Evolutionary conservation across 768 basidiomycete species (phyloP), one percentile per base, ranked within the genome.

Genomic region (Favolaschia claudopus): DNA sequence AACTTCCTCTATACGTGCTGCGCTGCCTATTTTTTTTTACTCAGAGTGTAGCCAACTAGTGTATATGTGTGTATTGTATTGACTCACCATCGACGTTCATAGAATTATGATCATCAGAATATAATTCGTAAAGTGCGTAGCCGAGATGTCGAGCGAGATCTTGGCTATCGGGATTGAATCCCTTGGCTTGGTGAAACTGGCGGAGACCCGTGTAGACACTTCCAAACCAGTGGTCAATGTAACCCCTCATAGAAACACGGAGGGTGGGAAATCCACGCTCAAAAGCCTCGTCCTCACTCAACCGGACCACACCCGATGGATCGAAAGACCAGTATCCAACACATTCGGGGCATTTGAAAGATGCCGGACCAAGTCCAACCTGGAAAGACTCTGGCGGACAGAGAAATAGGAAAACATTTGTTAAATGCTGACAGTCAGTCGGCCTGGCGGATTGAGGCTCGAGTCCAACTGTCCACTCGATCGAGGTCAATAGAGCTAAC

Each of bases 391-490:
- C 32, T 9, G 33, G 5, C 25, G 46, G 46, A 14, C 32, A 34
- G 32, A 48, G 46, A 20, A 24, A 48, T 22, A 48, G 46, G 46
- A 22, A 48, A n/a, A n/a, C n/a, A n/a, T n/a, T n/a, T n/a, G n/a
- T n/a, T n/a, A n/a, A n/a, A n/a, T n/a, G n/a, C n/a, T n/a, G n/a
- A n/a, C n/a, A n/a, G n/a, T n/a, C n/a, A n/a, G n/a, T n/a, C n/a
- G n/a, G 12, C 46, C 46, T 1, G 20, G 22, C 14, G 31, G 20
- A 48, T 2, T 7, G 31, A 17, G 6, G 15, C 1, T n/a, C 13
- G 25, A 48, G 33, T 3, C 14, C n/a, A 22, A 48, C 12, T 2
- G 5, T 5, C 12, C 33, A 34, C 22, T 5, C 6, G 7, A 48
- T 32, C 2, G 12, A 7, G 22, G 10, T 8, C 5, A 48, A 2